These are phyloP conservation scores for Retiboletus flavoniger DNA, from an alignment of 1,284 basidiomycete genomes.

Conservation along the genomic window DNA sequence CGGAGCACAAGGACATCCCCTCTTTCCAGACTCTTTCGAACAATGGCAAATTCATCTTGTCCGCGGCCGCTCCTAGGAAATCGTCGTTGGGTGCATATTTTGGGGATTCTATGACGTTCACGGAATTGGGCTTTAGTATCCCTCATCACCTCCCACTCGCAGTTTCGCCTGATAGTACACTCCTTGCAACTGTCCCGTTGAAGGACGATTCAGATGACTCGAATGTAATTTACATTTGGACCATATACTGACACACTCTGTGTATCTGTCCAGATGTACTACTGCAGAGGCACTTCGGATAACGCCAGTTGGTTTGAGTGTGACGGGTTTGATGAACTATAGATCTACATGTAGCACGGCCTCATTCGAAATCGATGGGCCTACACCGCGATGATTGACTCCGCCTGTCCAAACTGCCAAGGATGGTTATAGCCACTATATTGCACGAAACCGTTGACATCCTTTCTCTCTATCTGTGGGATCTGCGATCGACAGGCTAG, in stretches of 20 bases:
- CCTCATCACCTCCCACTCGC: not conserved
- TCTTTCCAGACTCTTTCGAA: not conserved
- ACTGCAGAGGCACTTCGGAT: too few relatives aligned
- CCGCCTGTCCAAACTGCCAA: not conserved
- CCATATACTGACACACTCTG: not conserved
- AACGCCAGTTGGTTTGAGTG: too few relatives aligned
- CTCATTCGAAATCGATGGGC: not conserved
- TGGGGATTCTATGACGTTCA: constrained; percentile 3
- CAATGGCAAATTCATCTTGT: not conserved
- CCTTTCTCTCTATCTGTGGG: not conserved
- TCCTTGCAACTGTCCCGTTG: constrained; percentile 1
- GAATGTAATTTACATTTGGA: not conserved
- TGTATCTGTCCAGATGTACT: too few relatives aligned
- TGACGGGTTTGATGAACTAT: too few relatives aligned
- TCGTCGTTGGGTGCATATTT: constrained; percentile 1
- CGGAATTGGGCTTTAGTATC: not conserved
- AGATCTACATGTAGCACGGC: not conserved
- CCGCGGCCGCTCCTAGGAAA: not conserved
- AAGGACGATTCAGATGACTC: not conserved
- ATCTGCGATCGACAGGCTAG: not conserved
- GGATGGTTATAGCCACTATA: not conserved
- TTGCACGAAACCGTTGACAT: not conserved
- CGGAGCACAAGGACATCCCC: not conserved
- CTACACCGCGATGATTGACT: not conserved
- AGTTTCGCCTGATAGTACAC: not conserved